Evolutionary conservation across 345 rosid species (phyloP), one percentile per base, ranked within the genome.

Genomic region (Brassica rapa): DNA sequence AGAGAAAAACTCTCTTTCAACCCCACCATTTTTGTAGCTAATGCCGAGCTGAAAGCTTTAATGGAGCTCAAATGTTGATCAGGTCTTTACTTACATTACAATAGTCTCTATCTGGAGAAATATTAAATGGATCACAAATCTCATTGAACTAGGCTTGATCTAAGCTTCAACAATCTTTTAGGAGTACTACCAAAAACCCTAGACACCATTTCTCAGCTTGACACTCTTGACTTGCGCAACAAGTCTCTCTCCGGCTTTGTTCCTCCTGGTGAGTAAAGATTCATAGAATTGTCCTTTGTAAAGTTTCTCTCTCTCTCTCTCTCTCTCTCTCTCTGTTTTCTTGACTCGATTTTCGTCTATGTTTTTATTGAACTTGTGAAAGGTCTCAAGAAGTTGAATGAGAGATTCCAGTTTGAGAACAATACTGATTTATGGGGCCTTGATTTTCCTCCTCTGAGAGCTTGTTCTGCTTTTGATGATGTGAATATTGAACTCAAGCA

Each of bases 161-260:
- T 95, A 74, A 84, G 87, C 80, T 95, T 85, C 71, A 95, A 91
- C 77, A n/a, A 11, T 65, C 68, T 95, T 1, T 74, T 16, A 46
- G 96, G 92, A 72, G 8, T 61, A 65, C 85, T 95, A 70, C 97
- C 94, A 12, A 55, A 55, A 55, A 59, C 70, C 64, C 75, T 95
- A 56, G 86, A 87, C 56, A 62, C 55, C 2, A 77, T 87, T 66
- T 84, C 88, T 43, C 82, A 73, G 8, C 72, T 95, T 62, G 85
- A 86, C 66, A 74, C 87, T 69, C 88, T 95, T 10, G 90, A 95
- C 82, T 84, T 95, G 79, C 90, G 82, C 70, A 91, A 89, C 85
- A 95, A 95, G 73, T 76, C 86, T 61, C 93, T 95, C 62, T 79
- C 87, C 24, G 99, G 98, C 63, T 62, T 64, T 60, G 91, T 91